Base-by-base conservation (phyloP, 2,329 filamentous ascomycete genomes). In the Herpotrichia juniperi region DNA sequence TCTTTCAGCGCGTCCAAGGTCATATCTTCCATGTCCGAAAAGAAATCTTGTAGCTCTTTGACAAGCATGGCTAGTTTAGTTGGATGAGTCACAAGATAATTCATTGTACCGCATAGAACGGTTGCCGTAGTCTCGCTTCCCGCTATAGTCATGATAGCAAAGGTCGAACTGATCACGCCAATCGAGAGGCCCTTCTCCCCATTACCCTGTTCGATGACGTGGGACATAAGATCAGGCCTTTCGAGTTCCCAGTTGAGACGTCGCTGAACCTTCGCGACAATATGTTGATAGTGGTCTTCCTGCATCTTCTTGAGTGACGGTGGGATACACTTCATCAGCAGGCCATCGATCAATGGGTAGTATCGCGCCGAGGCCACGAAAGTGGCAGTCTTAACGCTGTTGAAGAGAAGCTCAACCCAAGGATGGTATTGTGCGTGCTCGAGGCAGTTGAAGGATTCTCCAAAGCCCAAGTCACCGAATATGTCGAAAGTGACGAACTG, bases 371-470 rank as follows among this genome's bases (percentile, higher is more conserved):
- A 11, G n/a, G 26, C 11, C 3, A 50, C 32, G 14, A 50, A 39
- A 9, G 48, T 10, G 6, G 35, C 43, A 2, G 10, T 40, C 31
- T 43, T 50, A 9, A 56, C 34, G 26, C 24, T 42, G 11, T 46
- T 42, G 32, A 48, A 54, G 2, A 57, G 35, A 22, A 48, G n/a
- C 2, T 9, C 12, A 16, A 57, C 30, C 48, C 51, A 57, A n/a
- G 46, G 35, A 50, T 66, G 59, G 30, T 59, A 62, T 4, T 54
- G 12, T 2, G 46, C 46, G 16, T 50, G 48, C 11, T 67, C 35
- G 4, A 70, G 61, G 49, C 64, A 63, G 24, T 56, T 42, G 32
- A 69, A 70, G 5, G 51, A 42, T 35, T 67, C 59, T 1, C 66
- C 65, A 25, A 67, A 58, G 9, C 44, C 48, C 2, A 68, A 56